phyloP scores from a whole-genome alignment of 805 yeast genomes.

The Saturnispora hagleri region DNA sequence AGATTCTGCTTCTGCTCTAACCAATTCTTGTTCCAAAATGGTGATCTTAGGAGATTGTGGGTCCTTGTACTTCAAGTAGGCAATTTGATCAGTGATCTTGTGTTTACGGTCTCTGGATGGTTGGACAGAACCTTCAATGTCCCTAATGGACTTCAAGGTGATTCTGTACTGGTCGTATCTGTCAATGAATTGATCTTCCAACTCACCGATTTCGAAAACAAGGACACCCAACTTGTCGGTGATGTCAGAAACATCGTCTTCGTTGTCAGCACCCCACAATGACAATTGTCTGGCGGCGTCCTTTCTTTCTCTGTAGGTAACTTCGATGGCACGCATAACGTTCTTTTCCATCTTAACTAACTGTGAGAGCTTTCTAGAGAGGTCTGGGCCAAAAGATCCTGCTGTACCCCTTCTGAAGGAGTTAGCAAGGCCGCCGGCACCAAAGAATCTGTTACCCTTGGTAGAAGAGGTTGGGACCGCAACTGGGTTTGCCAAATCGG shows the following conservation, averaged over 20 bases:
- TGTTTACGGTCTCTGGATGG: slow-evolving; percentile 83
- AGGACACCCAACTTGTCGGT: slow-evolving; percentile 82
- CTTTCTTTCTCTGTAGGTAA: slow-evolving; percentile 68
- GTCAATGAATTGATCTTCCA: slow-evolving; percentile 82
- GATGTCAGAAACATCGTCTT: slow-evolving; percentile 77
- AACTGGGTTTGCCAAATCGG: slow-evolving; percentile 71
- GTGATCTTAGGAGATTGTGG: slow-evolving; percentile 77
- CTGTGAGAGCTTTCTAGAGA: slow-evolving; percentile 63
- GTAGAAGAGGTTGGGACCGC: slow-evolving; percentile 74
- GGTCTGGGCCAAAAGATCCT: slow-evolving; percentile 73
- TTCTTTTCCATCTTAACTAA: slow-evolving; percentile 77
- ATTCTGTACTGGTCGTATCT: slow-evolving; percentile 79
- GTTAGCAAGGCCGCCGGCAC: slow-evolving; percentile 55
- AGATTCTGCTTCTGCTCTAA: slow-evolving; percentile 87
- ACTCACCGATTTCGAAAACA: slow-evolving; percentile 73
- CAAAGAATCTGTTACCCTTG: slow-evolving; percentile 59
- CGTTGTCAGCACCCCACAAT: slow-evolving; percentile 81
- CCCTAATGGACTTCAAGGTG: slow-evolving; percentile 71
- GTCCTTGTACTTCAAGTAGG: slow-evolving; percentile 74
- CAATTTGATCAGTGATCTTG: slow-evolving; percentile 78
- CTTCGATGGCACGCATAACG: slow-evolving; percentile 69
- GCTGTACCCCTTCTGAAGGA: slow-evolving; percentile 56
- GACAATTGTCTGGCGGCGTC: slow-evolving; percentile 77
- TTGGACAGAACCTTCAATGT: slow-evolving; percentile 80
- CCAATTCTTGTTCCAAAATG: slow-evolving; percentile 79